A percentile compares a stretch with the other conserved stretches of the same genome.
These are phyloP conservation scores for Collybia nuda DNA, from an alignment of 768 basidiomycete species.

Conservation along the genomic window DNA sequence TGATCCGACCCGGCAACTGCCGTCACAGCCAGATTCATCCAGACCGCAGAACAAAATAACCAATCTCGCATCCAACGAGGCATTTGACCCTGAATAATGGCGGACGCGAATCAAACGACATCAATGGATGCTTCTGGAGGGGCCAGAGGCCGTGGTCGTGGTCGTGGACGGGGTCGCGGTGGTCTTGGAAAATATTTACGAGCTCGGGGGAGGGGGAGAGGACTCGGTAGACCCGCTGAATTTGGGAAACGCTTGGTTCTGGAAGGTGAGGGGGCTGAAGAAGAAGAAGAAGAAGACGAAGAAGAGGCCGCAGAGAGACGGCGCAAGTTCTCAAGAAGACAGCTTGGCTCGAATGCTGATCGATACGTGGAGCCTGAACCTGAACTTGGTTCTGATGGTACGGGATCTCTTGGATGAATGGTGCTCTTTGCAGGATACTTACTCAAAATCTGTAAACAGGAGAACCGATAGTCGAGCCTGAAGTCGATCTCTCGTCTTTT, in stretches of 20 bases:
- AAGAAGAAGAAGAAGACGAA: constrained; percentile 42
- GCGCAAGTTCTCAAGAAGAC: constrained; percentile 53
- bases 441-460: constrained; percentile 34
- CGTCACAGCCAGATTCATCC: no score
- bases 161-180: constrained; percentile 56
- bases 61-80: no score
- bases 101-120: not conserved
- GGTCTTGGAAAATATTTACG: constrained; percentile 75
- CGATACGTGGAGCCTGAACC: constrained; percentile 72
- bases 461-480: constrained; percentile 66
- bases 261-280: constrained; percentile 68
- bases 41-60: no score
- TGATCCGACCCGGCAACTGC: no score
- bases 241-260: constrained; percentile 61
- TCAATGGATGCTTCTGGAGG: not conserved
- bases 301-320: constrained; percentile 50
- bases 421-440: no score
- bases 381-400: constrained; percentile 72
- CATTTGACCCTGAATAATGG: not conserved
- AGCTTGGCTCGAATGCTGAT: constrained; percentile 70
- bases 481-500: constrained; percentile 70
- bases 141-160: constrained; percentile 28
- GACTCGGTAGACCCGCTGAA: constrained; percentile 62
- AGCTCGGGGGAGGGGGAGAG: constrained; percentile 62
- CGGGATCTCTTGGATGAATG: constrained; percentile 10